Evolutionary conservation across 441 rosid species (phyloP).

Genomic region (Gossypium davidsonii): DNA sequence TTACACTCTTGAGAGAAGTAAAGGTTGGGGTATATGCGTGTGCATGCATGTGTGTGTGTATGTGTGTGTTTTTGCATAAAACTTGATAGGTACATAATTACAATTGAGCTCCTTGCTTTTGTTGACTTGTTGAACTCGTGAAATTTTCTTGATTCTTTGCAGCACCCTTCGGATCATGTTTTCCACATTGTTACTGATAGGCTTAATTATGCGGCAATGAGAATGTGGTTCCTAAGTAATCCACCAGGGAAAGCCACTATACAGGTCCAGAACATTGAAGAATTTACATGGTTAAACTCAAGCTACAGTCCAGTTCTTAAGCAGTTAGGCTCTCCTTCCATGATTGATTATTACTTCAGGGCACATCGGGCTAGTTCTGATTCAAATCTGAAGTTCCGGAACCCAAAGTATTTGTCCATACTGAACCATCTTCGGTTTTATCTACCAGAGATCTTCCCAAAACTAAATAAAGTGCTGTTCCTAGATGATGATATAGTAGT

Average conservation of each 20-base stretch:
- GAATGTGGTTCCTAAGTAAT: conserved; percentile 70
- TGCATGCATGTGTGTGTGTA: neutral
- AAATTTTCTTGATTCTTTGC: conserved; percentile 24
- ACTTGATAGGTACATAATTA: conserved; percentile 3
- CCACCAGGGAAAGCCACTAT: conserved; percentile 49
- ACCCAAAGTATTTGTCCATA: conserved; percentile 89
- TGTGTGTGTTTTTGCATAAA: neutral
- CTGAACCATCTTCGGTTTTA: conserved; percentile 94
- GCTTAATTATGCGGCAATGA: conserved; percentile 72
- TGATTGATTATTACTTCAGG: conserved; percentile 91
- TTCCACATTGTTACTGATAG: conserved; percentile 66
- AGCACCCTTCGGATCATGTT: conserved; percentile 56
- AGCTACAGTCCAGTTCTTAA: conserved; percentile 95
- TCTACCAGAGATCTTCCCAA: conserved; percentile 92
- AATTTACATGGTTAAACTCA: conserved; percentile 80
- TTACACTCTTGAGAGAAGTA: conserved; percentile 1
- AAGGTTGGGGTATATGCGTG: neutral
- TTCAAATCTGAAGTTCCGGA: conserved; percentile 82
- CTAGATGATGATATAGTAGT: conserved; percentile 94
- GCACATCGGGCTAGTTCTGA: conserved; percentile 68
- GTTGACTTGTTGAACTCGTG: conserved; percentile 16
- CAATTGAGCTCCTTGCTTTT: neutral
- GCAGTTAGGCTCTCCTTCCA: conserved; percentile 77
- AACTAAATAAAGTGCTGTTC: conserved; percentile 80
- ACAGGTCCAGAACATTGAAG: conserved; percentile 70